phyloP scores from a whole-genome alignment of 2,329 filamentous ascomycete genomes.

The Beauveria scarabaeidicola region DNA sequence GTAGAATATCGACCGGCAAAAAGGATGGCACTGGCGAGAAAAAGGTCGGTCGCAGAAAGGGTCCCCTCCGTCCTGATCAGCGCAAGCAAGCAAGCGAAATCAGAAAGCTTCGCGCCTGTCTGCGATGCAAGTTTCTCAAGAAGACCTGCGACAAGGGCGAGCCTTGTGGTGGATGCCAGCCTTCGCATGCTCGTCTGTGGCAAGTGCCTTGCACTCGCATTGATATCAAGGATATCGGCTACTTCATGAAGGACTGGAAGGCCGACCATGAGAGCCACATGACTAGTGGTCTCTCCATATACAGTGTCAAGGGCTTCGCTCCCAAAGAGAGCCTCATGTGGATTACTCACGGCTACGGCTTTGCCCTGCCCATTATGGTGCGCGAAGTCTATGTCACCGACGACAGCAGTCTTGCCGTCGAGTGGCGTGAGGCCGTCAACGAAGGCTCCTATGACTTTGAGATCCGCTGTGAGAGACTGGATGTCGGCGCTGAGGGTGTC shows the following conservation, averaged over 20 bases:
- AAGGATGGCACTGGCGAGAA: conserved; percentile 76
- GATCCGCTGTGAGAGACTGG: conserved; percentile 78
- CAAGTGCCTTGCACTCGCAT: conserved; percentile 96
- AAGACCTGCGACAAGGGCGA: conserved; percentile 98
- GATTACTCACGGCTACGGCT: conserved; percentile 94
- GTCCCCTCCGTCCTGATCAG: conserved; percentile 85
- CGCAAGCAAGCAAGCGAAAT: conserved; percentile 96
- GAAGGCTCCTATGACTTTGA: conserved; percentile 74
- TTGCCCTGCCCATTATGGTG: conserved; percentile 84
- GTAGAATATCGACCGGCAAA: conserved; percentile 68
- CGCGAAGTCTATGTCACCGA: conserved; percentile 89
- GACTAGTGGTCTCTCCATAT: conserved; percentile 77
- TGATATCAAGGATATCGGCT: conserved; percentile 96
- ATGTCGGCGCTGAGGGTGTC: conserved; percentile 82
- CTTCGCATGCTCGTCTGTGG: conserved; percentile 90
- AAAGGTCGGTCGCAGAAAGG: conserved; percentile 83
- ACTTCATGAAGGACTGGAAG: conserved; percentile 99
- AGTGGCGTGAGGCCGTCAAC: conserved; percentile 76
- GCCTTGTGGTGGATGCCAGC: conserved; percentile 90
- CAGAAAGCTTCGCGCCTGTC: conserved; percentile 83
- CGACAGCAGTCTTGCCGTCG: conserved; percentile 83
- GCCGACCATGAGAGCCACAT: conserved; percentile 91
- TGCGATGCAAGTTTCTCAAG: conserved; percentile 97
- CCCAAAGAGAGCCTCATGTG: conserved; percentile 66
- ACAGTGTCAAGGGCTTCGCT: conserved; percentile 83